Conservation (phyloP, 306 rosid genomes). For the Arachis hypogaea region DNA sequence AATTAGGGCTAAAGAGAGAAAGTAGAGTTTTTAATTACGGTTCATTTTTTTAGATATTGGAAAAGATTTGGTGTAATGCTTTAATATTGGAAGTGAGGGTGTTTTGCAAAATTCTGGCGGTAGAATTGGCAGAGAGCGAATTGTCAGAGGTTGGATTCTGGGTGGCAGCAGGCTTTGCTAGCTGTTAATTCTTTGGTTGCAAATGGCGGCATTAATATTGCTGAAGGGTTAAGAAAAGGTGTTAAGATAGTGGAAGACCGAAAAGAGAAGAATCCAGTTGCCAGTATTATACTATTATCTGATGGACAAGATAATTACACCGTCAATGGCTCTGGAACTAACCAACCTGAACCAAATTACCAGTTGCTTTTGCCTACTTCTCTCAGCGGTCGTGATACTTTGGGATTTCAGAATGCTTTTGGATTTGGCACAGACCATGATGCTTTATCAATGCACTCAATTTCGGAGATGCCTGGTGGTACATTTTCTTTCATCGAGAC, state of each 20-base stretch:
- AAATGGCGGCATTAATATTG: slow-evolving; percentile 96
- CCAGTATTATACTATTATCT: slow-evolving; percentile 81
- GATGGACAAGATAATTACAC: slow-evolving; percentile 98
- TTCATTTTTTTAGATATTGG: too few relatives aligned
- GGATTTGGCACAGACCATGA: slow-evolving; percentile 97
- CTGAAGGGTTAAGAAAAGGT: slow-evolving; percentile 92
- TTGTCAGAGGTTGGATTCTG: slow-evolving; percentile 73
- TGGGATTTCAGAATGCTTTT: slow-evolving; percentile 84
- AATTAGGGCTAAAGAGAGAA: too few relatives aligned
- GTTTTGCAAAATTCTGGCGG: too few relatives aligned
- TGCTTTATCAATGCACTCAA: slow-evolving; percentile 91
- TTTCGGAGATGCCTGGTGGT: slow-evolving; percentile 94
- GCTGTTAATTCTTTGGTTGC: slow-evolving; percentile 98
- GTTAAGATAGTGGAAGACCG: slow-evolving; percentile 93
- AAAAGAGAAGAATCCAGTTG: slow-evolving; percentile 84
- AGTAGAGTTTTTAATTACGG: too few relatives aligned
- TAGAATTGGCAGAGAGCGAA: too few relatives aligned
- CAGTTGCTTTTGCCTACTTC: slow-evolving; percentile 82
- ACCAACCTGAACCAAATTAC: slow-evolving; percentile 74
- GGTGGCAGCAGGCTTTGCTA: slow-evolving; percentile 85
- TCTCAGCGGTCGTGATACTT: slow-evolving; percentile 56
- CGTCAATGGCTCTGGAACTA: slow-evolving; percentile 59
- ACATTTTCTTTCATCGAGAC: slow-evolving; percentile 96
- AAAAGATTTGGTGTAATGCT: too few relatives aligned
- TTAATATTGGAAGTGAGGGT: too few relatives aligned